Evolutionary conservation across 2,329 filamentous ascomycete species (phyloP).

Genomic region (Coniochaeta sp.): DNA sequence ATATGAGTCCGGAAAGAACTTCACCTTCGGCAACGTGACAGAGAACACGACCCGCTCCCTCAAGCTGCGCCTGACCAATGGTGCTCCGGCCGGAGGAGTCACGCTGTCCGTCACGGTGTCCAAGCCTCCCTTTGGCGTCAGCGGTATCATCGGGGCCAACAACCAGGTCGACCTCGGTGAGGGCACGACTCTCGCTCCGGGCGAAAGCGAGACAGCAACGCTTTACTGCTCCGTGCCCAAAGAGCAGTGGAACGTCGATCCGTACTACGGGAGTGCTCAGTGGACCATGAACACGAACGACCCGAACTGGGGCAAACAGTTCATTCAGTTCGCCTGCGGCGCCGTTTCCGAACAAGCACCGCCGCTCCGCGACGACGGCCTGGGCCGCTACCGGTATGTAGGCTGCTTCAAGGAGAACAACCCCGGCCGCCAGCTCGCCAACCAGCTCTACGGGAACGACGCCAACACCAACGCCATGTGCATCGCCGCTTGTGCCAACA

Average conservation of each 20-base stretch:
- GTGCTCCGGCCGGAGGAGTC: constrained; percentile 39
- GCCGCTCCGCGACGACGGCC: constrained; percentile 34
- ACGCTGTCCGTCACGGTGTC: constrained; percentile 51
- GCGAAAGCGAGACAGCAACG: constrained; percentile 42
- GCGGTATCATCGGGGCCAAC: constrained; percentile 43
- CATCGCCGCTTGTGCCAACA: constrained; percentile 32
- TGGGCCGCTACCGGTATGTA: constrained; percentile 14
- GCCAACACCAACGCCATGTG: constrained; percentile 37
- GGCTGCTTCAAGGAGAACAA: constrained; percentile 53
- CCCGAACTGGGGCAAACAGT: constrained; percentile 41
- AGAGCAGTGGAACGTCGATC: constrained; percentile 47
- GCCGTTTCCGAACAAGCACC: constrained; percentile 46
- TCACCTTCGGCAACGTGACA: constrained; percentile 49
- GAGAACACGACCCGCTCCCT: constrained; percentile 41
- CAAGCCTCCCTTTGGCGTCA: constrained; percentile 50
- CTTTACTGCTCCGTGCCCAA: constrained; percentile 51
- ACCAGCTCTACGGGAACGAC: constrained; percentile 29
- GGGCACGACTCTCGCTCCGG: constrained; percentile 41
- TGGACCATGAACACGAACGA: constrained; percentile 56
- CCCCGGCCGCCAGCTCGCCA: constrained; percentile 42
- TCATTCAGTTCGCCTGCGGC: constrained; percentile 42
- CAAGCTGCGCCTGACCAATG: constrained; percentile 47
- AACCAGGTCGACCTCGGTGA: constrained; percentile 53
- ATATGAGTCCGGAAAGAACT: constrained; percentile 34
- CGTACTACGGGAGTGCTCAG: constrained; percentile 36